These are phyloP conservation scores for Microthlaspi erraticum DNA, from an alignment of 345 rosid species.

Conservation along the genomic window DNA sequence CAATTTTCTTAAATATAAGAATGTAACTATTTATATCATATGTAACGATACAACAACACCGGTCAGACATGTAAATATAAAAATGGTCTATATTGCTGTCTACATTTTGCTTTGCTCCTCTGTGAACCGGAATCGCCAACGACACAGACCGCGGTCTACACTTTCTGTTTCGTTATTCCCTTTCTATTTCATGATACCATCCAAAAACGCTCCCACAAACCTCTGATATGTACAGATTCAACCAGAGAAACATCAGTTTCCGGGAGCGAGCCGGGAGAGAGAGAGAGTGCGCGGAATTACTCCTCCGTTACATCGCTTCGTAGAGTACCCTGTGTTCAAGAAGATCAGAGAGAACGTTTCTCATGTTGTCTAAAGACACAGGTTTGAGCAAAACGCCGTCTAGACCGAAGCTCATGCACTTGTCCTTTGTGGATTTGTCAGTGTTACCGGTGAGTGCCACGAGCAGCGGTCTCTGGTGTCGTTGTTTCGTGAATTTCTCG, in stretches of 20 bases:
- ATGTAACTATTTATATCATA: slow-evolving; percentile 10
- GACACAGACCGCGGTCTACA: slow-evolving; percentile 9
- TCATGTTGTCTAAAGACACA: slow-evolving; percentile 86
- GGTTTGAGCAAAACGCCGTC: slow-evolving; percentile 81
- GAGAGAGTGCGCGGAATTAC: neutral
- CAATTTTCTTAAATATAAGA: slow-evolving; percentile 28
- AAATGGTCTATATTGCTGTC: slow-evolving; percentile 25
- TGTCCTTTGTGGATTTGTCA: slow-evolving; percentile 75
- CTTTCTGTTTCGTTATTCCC: slow-evolving; percentile 22
- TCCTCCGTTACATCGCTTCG: slow-evolving; percentile 51
- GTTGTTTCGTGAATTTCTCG: slow-evolving; percentile 67
- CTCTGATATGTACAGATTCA: slow-evolving; percentile 45
- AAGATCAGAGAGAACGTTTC: slow-evolving; percentile 68
- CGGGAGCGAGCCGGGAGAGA: slow-evolving; percentile 7
- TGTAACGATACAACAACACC: slow-evolving; percentile 26
- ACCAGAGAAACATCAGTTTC: slow-evolving; percentile 44
- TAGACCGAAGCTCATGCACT: slow-evolving; percentile 82
- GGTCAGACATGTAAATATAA: slow-evolving; percentile 11
- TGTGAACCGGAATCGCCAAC: slow-evolving; percentile 22
- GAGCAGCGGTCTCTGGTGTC: slow-evolving; percentile 74
- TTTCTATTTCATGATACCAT: slow-evolving; percentile 16
- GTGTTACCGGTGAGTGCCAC: slow-evolving; percentile 83
- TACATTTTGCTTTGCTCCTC: slow-evolving; percentile 17
- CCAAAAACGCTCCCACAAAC: slow-evolving; percentile 28
- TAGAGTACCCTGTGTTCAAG: slow-evolving; percentile 66